phyloP scores from a whole-genome alignment of 176 grass and related monocot genomes.

The Lolium multiflorum region DNA sequence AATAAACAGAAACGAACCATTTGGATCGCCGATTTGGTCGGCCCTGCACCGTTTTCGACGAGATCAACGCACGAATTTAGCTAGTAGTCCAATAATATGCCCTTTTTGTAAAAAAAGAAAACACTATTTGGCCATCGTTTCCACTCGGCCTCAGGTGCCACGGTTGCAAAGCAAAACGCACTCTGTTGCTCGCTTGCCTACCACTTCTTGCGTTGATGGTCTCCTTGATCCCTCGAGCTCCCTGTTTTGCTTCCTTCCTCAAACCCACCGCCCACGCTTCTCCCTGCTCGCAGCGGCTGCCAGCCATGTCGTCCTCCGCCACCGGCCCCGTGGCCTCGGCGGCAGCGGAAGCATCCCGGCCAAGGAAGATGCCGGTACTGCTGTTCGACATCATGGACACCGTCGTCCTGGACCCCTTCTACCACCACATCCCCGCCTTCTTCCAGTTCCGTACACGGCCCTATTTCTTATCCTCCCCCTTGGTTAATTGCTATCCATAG shows the following conservation, averaged over 20 bases:
- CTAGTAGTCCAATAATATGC: too few relatives aligned
- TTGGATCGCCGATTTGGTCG: too few relatives aligned
- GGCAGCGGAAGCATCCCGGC: not conserved
- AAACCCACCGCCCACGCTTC: conserved; percentile 14
- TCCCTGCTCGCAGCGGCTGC: not conserved
- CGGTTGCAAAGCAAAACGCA: not conserved
- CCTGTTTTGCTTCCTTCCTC: conserved; percentile 43
- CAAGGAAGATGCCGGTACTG: conserved; percentile 59
- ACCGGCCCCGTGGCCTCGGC: not conserved
- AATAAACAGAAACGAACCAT: too few relatives aligned
- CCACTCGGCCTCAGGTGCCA: not conserved
- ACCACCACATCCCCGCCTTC: conserved; percentile 83
- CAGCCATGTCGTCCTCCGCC: conserved; percentile 25
- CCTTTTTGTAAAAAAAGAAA: too few relatives aligned
- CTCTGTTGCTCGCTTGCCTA: not conserved
- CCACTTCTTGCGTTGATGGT: conserved; percentile 38
- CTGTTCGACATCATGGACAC: conserved; percentile 98
- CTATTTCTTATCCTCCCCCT: not conserved
- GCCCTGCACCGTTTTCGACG: too few relatives aligned
- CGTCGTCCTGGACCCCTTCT: conserved; percentile 90
- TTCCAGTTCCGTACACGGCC: conserved; percentile 64
- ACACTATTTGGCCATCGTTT: not conserved
- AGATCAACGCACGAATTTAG: too few relatives aligned
- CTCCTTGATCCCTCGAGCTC: conserved; percentile 42
- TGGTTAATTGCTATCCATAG: not conserved